Base-by-base conservation (phyloP, 768 basidiomycete species). In the Amanita fuliginea region DNA sequence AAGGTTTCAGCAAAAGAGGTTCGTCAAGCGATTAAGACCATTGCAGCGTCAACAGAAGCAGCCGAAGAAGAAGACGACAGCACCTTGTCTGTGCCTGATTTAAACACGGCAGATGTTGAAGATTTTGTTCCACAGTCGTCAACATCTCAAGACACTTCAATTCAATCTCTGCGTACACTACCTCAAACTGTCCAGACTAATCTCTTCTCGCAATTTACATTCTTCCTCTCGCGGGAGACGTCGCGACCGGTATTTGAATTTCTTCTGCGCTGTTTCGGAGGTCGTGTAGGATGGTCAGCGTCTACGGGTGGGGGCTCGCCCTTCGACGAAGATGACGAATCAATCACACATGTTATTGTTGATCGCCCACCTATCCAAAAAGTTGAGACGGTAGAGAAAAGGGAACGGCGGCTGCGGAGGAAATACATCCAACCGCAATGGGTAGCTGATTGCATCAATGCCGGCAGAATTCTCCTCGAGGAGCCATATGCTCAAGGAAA, bases 361-460 rank as follows among this genome's bases (percentile, higher is more conserved):
- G 96, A 99, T 63, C 77, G 96, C 39, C 95, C 96, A 1, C 54
- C 78, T 30, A 66, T 74, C 9, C 69, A 69, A 53, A 69, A 64
- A 54, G 45, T 59, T 47, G 82, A 80, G 59, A 73, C 75, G 0
- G 55, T 69, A 13, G 78, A 77, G 46, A 78, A 84, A 55, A 74
- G 76, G 56, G 78, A 82, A 56, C 71, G 75, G 37, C 73, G 80
- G 33, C 66, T 73, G 39, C 78, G 78, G 62, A 76, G 92, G 59
- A 91, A 88, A 60, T 90, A 86, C 63, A 76, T 98, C 14, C 96
- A 98, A 64, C 96, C 96, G 9, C 95, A 98, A 64, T 98, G 96
- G 96, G 77, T 96, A 28, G 89, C 91, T 32, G 96, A 99, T 63
- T 96, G 88, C 63, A 81, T 96, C 62, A 99, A 99, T 62, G 76